Conservation (phyloP, 352 stramenopile genomes). For the Phytopythium chamaehyphon region DNA sequence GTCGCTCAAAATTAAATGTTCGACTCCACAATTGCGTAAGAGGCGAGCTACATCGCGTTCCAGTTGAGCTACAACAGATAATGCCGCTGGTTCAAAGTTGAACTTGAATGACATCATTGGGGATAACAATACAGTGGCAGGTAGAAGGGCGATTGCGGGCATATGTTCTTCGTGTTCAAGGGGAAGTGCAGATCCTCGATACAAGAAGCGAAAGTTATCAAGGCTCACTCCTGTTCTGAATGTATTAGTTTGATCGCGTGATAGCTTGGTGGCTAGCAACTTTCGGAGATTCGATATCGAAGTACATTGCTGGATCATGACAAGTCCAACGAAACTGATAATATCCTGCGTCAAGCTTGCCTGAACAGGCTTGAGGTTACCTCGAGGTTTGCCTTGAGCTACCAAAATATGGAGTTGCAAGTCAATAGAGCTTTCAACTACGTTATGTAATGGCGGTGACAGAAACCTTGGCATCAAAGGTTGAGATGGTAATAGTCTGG, state of each 20-base stretch:
- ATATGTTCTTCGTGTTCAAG: conserved; percentile 14
- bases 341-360: no score
- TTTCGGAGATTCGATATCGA: neutral
- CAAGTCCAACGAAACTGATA: no score
- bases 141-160: conserved; percentile 18
- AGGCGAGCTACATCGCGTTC: neutral
- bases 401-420: no score
- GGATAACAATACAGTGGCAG: conserved; percentile 19
- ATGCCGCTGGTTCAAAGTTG: neutral
- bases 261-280: neutral
- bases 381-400: no score
- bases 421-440: no score
- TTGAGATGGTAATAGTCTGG: neutral
- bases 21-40: neutral
- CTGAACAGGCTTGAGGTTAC: no score
- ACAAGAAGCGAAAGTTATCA: conserved; percentile 24
- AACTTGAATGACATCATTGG: neutral
- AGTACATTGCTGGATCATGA: no score
- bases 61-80: neutral
- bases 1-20: neutral
- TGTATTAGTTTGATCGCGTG: no score
- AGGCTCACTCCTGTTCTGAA: neutral
- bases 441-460: no score
- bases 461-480: neutral
- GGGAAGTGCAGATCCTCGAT: conserved; percentile 21